Evolutionary conservation across 2,329 filamentous ascomycete genomes (phyloP).

Genomic region (Ramularia collo-cygni): DNA sequence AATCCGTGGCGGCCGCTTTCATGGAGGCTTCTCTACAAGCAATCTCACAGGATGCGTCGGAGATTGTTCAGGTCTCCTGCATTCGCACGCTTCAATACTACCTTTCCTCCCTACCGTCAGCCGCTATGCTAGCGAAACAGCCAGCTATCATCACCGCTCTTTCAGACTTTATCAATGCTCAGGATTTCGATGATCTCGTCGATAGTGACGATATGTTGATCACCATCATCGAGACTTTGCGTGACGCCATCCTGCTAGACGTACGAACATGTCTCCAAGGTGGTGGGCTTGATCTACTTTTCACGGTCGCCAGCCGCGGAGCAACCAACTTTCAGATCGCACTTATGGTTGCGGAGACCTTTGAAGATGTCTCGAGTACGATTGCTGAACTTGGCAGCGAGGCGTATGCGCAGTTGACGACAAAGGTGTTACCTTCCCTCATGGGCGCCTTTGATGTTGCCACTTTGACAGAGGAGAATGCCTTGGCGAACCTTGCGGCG

Average conservation of each 20-base stretch:
- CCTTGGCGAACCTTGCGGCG: slow-evolving; percentile 76
- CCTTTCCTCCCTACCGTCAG: slow-evolving; percentile 47
- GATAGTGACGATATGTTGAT: slow-evolving; percentile 90
- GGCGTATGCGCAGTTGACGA: slow-evolving; percentile 70
- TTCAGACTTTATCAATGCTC: slow-evolving; percentile 66
- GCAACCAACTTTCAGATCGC: slow-evolving; percentile 87
- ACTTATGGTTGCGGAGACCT: slow-evolving; percentile 79
- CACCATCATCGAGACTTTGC: slow-evolving; percentile 78
- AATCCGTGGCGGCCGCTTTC: slow-evolving; percentile 52
- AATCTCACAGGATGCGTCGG: slow-evolving; percentile 67
- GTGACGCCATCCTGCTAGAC: slow-evolving; percentile 75
- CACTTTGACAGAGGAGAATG: slow-evolving; percentile 74
- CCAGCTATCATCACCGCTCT: slow-evolving; percentile 53
- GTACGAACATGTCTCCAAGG: slow-evolving; percentile 65
- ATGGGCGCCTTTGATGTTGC: slow-evolving; percentile 86
- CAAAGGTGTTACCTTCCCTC: slow-evolving; percentile 79
- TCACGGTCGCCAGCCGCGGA: slow-evolving; percentile 80
- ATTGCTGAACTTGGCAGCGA: slow-evolving; percentile 59
- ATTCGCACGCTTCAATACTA: slow-evolving; percentile 76
- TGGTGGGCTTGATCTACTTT: slow-evolving; percentile 74
- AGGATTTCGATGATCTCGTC: slow-evolving; percentile 74
- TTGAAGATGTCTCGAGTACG: slow-evolving; percentile 74
- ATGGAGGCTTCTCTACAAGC: slow-evolving; percentile 68
- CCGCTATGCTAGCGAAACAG: slow-evolving; percentile 53
- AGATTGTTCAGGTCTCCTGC: slow-evolving; percentile 87